Evolutionary conservation across 179 eudicot genomes (phyloP), one percentile per base, ranked within the genome.

Genomic region (Nepenthes alata): DNA sequence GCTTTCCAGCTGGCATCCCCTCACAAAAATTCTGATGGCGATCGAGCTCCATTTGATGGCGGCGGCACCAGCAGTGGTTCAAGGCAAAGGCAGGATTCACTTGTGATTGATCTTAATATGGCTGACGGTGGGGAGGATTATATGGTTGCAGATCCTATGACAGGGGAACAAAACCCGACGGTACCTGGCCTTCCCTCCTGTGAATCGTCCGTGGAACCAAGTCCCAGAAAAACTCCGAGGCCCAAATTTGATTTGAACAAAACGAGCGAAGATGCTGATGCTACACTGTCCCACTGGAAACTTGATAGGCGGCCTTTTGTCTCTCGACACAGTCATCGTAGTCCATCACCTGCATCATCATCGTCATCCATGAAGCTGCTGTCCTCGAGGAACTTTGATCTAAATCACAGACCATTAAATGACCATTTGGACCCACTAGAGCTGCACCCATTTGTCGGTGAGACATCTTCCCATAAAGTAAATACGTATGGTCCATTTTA

Each of bases 101-200:
- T 86, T 53, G 84, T 81, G 66, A 56, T 91, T 58, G 95, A 89
- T 80, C 84, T 91, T 61, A 91, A 86, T 66, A 77, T 83, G 41
- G 76, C 79, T 13, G 96, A 83, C 69, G 77, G 67, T 45, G 25
- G 25, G 25, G 80, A 68, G 13, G 95, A 83, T 44, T 80, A 63
- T 41, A 81, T 69, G 68, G 56, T 58, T 36, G 58, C 62, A 41
- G 70, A 75, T 37, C 60, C 72, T 15, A 1, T 70, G 50, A 35
- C 63, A 1, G 70, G 67, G 35, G 69, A 78, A 62, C 72, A 74
- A 64, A 64, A 47, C 13, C 66, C 41, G 49, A 14, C 53, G 12
- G 67, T 63, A 53, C 64, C 82, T 2, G 62, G 74, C 59, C 71
- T 82, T 59, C 77, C 76, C 49, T 74, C 80, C 44, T 82, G 69